phyloP scores from a whole-genome alignment of 1,139 yeast genomes.

The Blastobotrys aristatus region DNA sequence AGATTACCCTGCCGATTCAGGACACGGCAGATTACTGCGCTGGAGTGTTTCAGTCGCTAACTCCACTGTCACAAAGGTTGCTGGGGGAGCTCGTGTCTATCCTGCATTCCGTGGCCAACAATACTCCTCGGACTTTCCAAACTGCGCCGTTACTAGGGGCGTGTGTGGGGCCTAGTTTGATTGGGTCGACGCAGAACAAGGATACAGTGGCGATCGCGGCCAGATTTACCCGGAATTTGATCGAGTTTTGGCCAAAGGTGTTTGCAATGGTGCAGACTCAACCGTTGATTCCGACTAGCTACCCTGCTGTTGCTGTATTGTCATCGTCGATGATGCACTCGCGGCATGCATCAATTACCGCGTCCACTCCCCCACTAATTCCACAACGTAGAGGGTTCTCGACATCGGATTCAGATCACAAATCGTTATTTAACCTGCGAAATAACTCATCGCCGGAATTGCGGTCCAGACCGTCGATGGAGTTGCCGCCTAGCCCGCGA shows the following conservation, averaged over 20 bases:
- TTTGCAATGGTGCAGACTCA: conserved; percentile 10
- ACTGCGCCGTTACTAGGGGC: conserved; percentile 26
- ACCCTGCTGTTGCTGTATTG: not conserved
- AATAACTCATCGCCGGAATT: conserved; percentile 19
- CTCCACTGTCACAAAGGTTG: conserved; percentile 22
- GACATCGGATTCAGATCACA: not conserved
- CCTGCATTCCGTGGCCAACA: conserved; percentile 18
- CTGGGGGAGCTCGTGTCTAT: conserved; percentile 24
- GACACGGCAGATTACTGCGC: conserved; percentile 28
- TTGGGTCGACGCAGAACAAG: conserved; percentile 27
- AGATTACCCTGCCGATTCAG: conserved; percentile 29
- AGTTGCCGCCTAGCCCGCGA: conserved; percentile 3
- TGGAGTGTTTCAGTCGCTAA: conserved; percentile 20
- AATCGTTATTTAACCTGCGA: not conserved
- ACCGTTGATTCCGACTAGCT: not conserved
- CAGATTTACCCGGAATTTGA: conserved; percentile 26
- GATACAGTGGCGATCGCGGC: conserved; percentile 28
- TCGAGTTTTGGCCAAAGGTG: conserved; percentile 30
- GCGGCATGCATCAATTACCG: conserved; percentile 5
- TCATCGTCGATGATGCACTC: conserved; percentile 1
- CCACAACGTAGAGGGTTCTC: conserved; percentile 8
- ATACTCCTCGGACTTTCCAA: conserved; percentile 21
- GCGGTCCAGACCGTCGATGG: conserved; percentile 1
- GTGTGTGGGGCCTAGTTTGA: conserved; percentile 33
- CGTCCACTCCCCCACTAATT: not conserved